Evolutionary conservation across 345 rosid genomes (phyloP), one percentile per base, ranked within the genome.

Genomic region (Pistacia atlantica): DNA sequence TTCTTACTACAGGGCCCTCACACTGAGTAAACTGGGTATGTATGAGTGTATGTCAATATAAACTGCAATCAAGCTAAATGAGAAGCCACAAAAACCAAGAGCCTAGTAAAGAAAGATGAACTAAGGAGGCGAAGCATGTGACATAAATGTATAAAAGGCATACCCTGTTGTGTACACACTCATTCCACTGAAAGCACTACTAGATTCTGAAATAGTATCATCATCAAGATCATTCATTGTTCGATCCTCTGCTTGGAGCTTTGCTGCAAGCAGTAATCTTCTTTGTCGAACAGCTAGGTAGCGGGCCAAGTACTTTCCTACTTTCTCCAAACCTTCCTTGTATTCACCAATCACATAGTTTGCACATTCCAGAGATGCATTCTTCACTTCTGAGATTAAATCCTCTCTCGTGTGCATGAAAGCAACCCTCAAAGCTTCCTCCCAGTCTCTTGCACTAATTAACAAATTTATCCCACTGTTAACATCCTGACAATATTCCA

Each of bases 281-380:
- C 97, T 85, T 80, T 96, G 99, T 73, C 99, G 85, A 80, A 96
- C 97, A 88, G 97, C 99, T 79, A 93, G 81, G 87, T 93, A 93
- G 67, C 98, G 93, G 81, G 98, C 83, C 92, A 92, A 76, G 84
- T 96, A 96, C 84, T 96, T 93, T 13, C 93, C 97, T 18, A 93
- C 92, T 77, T 92, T 96, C 83, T 93, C 99, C 80, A 89, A 67
- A 76, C 93, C 88, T 85, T 92, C 98, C 70, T 85, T 86, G 68
- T 88, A 91, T 85, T 96, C 99, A 64, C 82, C 79, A 63, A 88
- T 83, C 54, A 91, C 80, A 73, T 77, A 77, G 75, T 71, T 81
- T 67, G 93, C 94, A 86, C 97, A 90, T 79, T 96, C 99, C 56
- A 92, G 67, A 63, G 99, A 88, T 25, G 94, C 88, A 62, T 60